These are phyloP conservation scores for Hemisphaericaspora xylofermentans DNA, from an alignment of 1,139 yeast species.

Conservation along the genomic window DNA sequence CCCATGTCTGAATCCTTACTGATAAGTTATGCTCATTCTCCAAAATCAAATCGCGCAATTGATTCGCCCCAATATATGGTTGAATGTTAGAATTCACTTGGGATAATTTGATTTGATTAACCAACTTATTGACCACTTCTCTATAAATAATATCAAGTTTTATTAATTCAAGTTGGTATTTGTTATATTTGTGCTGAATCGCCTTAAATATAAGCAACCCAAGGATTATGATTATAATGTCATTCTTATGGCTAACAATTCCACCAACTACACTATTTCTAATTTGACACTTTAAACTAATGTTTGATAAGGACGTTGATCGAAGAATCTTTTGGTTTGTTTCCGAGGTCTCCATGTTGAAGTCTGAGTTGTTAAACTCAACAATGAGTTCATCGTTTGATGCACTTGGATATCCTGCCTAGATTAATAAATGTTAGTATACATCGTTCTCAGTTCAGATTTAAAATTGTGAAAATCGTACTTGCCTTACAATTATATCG, in stretches of 20 bases:
- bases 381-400: slow-evolving; percentile 22
- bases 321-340: slow-evolving; percentile 56
- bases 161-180: slow-evolving; percentile 29
- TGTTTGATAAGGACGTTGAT: slow-evolving; percentile 69
- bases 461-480: slow-evolving; percentile 21
- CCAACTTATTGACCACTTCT: slow-evolving; percentile 49
- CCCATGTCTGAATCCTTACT: slow-evolving; percentile 60
- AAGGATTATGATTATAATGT: slow-evolving; percentile 25
- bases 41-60: slow-evolving; percentile 70
- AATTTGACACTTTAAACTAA: slow-evolving; percentile 60
- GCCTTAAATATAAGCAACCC: slow-evolving; percentile 21
- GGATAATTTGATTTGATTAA: slow-evolving; percentile 33
- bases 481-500: slow-evolving; percentile 79
- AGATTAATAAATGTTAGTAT: slow-evolving; percentile 22
- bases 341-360: slow-evolving; percentile 19
- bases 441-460: slow-evolving; percentile 4
- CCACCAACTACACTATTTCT: slow-evolving; percentile 55
- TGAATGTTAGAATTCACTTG: slow-evolving; percentile 25
- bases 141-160: slow-evolving; percentile 36
- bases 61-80: slow-evolving; percentile 68
- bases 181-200: slow-evolving; percentile 34
- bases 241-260: slow-evolving; percentile 40
- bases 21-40: slow-evolving; percentile 43
- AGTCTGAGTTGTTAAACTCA: slow-evolving; percentile 33
- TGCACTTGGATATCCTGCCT: slow-evolving; percentile 33